Evolutionary conservation across 257 asterid genomes (phyloP), one percentile per base, ranked within the genome.

Genomic region (Paulownia fortunei): DNA sequence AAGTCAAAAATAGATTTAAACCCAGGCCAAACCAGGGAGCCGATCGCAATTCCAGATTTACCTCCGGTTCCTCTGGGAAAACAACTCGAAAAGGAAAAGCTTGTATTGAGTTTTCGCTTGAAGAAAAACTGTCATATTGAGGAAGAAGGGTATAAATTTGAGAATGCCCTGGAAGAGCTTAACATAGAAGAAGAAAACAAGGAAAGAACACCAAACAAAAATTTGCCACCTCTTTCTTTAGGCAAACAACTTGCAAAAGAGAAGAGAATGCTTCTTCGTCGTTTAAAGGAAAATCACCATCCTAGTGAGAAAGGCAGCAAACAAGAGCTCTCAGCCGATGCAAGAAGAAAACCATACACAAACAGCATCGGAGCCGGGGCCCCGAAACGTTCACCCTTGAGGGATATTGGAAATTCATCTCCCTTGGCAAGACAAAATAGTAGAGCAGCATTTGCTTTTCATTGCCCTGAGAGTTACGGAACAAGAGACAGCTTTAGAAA

Each of bases 171-270:
- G 9, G 72, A 63, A 62, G 79, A 63, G 61, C 11, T 63, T 42
- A 69, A 8, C 5, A 19, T 9, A 3, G 82, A 68, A 52, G 77
- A 73, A 7, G 19, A 46, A 78, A 76, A 9, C 15, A 27, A 26
- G 36, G 84, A 78, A 73, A 41, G 4, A 7, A 24, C 54, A 23
- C 42, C 72, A 24, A 77, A 65, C 9, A 80, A 71, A 23, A 79
- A 81, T 27, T 74, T 72, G 55, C 80, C 75, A 7, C 92, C 90
- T 13, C 80, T 91, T 68, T 88, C 96, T 15, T 59, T 91, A 3
- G 94, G 91, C 36, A 94, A 85, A 68, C 98, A 89, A 58, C 87
- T 94, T 0, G 95, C 93, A 7, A 91, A 86, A 83, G 98, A 91
- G 88, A 91, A 90, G 77, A 79, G 85, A 47, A 80, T 83, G 78